Evolutionary conservation across 768 basidiomycete species (phyloP).

Genomic region (Mycena vitilis): DNA sequence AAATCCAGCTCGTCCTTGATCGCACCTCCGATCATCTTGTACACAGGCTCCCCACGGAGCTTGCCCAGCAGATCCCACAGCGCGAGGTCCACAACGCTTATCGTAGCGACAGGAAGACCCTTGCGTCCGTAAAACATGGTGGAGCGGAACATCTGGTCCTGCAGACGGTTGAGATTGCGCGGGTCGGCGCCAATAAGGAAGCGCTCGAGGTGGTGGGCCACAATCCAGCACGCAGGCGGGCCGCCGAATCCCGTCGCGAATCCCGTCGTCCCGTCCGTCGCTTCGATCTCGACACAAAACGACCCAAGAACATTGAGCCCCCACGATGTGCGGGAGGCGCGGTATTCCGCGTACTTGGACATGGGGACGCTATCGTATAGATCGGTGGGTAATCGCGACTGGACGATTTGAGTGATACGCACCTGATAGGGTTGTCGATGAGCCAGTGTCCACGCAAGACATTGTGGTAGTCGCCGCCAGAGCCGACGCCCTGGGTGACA

Average conservation of each 20-base stretch:
- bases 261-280: conserved; percentile 45
- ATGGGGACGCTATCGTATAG: conserved; percentile 36
- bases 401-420: conserved; percentile 13
- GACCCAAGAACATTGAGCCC: conserved; percentile 46
- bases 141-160: conserved; percentile 47
- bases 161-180: conserved; percentile 43
- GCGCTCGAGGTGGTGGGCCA: conserved; percentile 43
- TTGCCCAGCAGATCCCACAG: conserved; percentile 47
- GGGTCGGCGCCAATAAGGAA: conserved; percentile 46
- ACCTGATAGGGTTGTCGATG: conserved; percentile 41
- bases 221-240: conserved; percentile 48
- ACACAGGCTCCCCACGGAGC: conserved; percentile 45
- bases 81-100: conserved; percentile 46
- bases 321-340: conserved; percentile 43
- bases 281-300: conserved; percentile 45
- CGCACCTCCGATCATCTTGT: conserved; percentile 47
- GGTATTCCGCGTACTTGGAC: conserved; percentile 44
- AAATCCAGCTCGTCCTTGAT: conserved; percentile 44
- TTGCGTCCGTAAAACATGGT: conserved; percentile 48
- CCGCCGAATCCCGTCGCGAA: conserved; percentile 47
- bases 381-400: conserved; percentile 8
- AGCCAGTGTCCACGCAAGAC: conserved; percentile 43
- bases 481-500: conserved; percentile 37
- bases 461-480: conserved; percentile 41
- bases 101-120: conserved; percentile 46